phyloP scores from a whole-genome alignment of 192 early-diverging fungal species.

The Kappamyces sp. region DNA sequence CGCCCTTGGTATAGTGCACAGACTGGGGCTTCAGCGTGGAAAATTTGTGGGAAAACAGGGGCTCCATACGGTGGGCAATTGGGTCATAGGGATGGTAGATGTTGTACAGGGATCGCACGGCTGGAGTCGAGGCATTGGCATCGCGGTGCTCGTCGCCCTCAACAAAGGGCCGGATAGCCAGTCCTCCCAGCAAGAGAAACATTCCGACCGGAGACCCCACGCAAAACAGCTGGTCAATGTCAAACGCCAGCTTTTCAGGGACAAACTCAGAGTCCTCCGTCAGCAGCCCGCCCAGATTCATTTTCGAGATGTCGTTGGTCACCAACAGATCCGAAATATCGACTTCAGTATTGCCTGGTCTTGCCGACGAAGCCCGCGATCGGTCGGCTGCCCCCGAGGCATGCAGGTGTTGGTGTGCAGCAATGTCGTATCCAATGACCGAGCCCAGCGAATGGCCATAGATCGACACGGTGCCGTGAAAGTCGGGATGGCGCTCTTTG shows the following conservation, averaged over 20 bases:
- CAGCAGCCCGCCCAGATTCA: slow-evolving; percentile 33
- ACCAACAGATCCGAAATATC: slow-evolving; percentile 41
- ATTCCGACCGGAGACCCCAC: slow-evolving; percentile 80
- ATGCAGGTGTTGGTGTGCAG: slow-evolving; percentile 57
- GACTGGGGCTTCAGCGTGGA: slow-evolving; percentile 61
- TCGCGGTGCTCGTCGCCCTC: slow-evolving; percentile 15
- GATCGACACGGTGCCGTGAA: slow-evolving; percentile 71
- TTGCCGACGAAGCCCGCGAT: slow-evolving; percentile 6
- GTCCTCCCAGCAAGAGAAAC: slow-evolving; percentile 69
- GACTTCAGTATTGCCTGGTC: slow-evolving; percentile 32
- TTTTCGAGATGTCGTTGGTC: background rate
- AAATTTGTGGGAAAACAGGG: slow-evolving; percentile 56
- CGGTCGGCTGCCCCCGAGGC: no score
- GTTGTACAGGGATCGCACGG: slow-evolving; percentile 70
- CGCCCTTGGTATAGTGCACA: slow-evolving; percentile 78
- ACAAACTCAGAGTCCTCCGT: slow-evolving; percentile 31
- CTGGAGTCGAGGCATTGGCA: slow-evolving; percentile 43
- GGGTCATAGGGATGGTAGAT: slow-evolving; percentile 71
- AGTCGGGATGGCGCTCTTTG: slow-evolving; percentile 66
- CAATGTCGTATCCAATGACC: slow-evolving; percentile 71
- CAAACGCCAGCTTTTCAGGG: slow-evolving; percentile 60
- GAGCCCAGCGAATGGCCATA: slow-evolving; percentile 78
- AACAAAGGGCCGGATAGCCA: slow-evolving; percentile 42
- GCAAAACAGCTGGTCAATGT: slow-evolving; percentile 70
- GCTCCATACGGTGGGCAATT: slow-evolving; percentile 68